Conservation (phyloP, 768 basidiomycete genomes). For the Lactarius pseudohatsudake region DNA sequence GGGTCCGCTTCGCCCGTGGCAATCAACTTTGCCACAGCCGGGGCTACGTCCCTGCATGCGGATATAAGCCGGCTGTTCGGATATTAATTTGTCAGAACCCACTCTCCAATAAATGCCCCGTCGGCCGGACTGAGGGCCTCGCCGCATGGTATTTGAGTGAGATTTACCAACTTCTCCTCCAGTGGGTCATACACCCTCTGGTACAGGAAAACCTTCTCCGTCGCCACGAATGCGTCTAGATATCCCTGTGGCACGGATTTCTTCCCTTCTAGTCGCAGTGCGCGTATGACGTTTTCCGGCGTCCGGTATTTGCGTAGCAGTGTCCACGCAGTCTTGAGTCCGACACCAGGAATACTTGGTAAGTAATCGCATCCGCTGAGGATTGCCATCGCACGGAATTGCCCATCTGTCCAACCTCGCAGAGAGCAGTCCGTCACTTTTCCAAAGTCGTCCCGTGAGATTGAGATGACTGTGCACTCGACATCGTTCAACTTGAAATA, state of each 20-base stretch:
- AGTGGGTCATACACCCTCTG: conserved; percentile 89
- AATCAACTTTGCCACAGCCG: conserved; percentile 60
- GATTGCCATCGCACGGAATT: conserved; percentile 94
- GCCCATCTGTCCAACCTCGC: conserved; percentile 82
- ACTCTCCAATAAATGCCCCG: conserved; percentile 78
- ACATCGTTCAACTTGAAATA: conserved; percentile 88
- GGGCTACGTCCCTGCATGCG: conserved; percentile 57
- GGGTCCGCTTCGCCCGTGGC: conserved; percentile 74
- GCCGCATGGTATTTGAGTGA: conserved; percentile 59
- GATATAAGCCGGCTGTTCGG: conserved; percentile 16
- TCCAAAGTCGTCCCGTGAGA: conserved; percentile 68
- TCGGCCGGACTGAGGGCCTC: conserved; percentile 54
- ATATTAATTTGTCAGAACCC: conserved; percentile 30
- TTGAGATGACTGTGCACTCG: conserved; percentile 60
- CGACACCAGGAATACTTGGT: conserved; percentile 86
- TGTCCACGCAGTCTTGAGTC: conserved; percentile 88
- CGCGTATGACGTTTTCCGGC: conserved; percentile 77
- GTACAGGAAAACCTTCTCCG: conserved; percentile 90
- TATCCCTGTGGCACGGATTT: conserved; percentile 78
- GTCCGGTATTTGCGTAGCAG: conserved; percentile 84
- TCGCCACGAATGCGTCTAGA: conserved; percentile 67
- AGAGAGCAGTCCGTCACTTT: conserved; percentile 70
- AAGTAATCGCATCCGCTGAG: conserved; percentile 93
- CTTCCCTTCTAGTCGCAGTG: conserved; percentile 78
- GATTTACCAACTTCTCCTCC: conserved; percentile 60